These are phyloP conservation scores for Mortierella sp. DNA, from an alignment of 371 early-diverging fungal genomes.

Conservation along the genomic window DNA sequence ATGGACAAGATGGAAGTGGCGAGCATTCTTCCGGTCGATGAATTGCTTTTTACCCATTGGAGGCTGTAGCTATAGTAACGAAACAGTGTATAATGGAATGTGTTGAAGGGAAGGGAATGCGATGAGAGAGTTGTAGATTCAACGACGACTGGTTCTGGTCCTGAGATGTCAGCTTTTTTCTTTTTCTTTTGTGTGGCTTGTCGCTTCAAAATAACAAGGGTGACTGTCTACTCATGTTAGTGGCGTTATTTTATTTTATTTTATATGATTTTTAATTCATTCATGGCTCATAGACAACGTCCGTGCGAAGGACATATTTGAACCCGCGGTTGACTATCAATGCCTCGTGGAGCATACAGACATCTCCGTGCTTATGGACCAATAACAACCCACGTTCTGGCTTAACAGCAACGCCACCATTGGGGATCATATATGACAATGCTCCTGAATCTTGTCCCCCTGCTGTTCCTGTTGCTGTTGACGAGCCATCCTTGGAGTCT, in stretches of 20 bases:
- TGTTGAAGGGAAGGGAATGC: no score
- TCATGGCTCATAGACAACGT: slow-evolving; percentile 63
- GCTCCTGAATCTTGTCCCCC: neutral
- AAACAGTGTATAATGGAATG: neutral
- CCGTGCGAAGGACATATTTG: slow-evolving; percentile 82
- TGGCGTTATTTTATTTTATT: no score
- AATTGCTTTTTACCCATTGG: slow-evolving; percentile 84
- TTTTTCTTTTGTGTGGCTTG: neutral
- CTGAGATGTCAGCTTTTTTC: neutral
- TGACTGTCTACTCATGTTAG: no score
- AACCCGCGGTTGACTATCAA: slow-evolving; percentile 69
- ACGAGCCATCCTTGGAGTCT: neutral
- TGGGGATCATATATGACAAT: slow-evolving; percentile 25
- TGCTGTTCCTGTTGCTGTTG: neutral
- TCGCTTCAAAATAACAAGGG: neutral
- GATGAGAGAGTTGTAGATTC: neutral
- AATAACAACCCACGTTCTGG: slow-evolving; percentile 75
- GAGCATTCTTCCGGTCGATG: slow-evolving; percentile 87
- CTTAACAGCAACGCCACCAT: slow-evolving; percentile 60
- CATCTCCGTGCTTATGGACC: slow-evolving; percentile 80
- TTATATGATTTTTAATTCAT: no score
- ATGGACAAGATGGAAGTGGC: slow-evolving; percentile 91
- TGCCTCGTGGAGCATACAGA: slow-evolving; percentile 82
- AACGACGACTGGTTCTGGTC: no score
- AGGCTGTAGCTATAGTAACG: neutral